phyloP scores from a whole-genome alignment of 306 rosid genomes.

The Prunus armeniaca region DNA sequence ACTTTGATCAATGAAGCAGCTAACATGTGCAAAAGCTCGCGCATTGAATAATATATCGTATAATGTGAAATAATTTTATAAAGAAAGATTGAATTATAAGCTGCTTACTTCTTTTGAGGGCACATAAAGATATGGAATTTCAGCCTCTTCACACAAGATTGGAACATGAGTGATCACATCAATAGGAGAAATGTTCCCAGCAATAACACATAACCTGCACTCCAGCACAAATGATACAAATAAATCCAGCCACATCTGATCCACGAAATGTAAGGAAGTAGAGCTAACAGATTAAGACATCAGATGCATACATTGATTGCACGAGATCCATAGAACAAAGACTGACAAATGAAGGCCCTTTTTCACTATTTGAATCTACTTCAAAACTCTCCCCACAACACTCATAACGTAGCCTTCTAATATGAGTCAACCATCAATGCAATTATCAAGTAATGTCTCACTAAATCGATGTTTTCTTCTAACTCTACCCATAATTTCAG shows the following conservation, averaged over 20 bases:
- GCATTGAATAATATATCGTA: neutral
- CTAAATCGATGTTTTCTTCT: neutral
- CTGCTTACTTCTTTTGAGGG: constrained; percentile 79
- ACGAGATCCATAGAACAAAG: neutral
- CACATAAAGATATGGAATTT: constrained; percentile 76
- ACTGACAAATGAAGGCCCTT: neutral
- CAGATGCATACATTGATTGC: neutral
- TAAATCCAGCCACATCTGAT: neutral
- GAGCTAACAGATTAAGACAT: neutral
- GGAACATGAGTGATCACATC: constrained; percentile 97
- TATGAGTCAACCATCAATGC: neutral
- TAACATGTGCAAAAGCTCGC: neutral
- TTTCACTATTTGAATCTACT: neutral
- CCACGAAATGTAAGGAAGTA: neutral
- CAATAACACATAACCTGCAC: constrained; percentile 83
- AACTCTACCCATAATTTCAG: neutral
- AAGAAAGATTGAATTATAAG: neutral
- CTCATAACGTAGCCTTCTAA: neutral
- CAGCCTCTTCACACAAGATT: constrained; percentile 78
- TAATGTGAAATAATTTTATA: neutral
- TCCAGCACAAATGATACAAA: neutral
- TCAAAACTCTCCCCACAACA: neutral
- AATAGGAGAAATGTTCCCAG: constrained; percentile 91
- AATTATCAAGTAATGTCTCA: neutral
- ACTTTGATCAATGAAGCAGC: neutral